Evolutionary conservation across 306 rosid genomes (phyloP).

Genomic region (Cucumis cinereus): DNA sequence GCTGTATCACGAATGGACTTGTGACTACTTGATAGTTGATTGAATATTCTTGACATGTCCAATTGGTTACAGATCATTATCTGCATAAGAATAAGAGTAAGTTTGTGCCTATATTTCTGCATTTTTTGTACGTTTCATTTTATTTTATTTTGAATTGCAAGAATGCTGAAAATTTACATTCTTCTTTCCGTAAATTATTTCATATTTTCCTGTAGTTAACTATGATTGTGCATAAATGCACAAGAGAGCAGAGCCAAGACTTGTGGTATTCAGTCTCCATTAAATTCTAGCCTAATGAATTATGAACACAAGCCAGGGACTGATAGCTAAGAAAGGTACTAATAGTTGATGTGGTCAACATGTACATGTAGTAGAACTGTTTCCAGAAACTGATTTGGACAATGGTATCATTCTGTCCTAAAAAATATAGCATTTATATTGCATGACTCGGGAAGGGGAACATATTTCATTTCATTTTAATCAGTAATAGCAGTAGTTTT

Average conservation of each 20-base stretch:
- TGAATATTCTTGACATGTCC: slow-evolving; percentile 12
- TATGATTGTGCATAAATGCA: not conserved
- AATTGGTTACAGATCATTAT: slow-evolving; percentile 14
- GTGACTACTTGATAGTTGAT: slow-evolving; percentile 26
- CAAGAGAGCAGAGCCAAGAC: not conserved
- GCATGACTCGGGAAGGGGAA: not conserved
- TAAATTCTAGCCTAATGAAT: not conserved
- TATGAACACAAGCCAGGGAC: not conserved
- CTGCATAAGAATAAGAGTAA: slow-evolving; percentile 17
- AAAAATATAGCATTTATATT: not conserved
- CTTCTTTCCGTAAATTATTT: not conserved
- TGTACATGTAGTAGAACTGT: not conserved
- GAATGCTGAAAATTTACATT: not conserved
- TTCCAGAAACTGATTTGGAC: not conserved
- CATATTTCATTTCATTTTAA: not conserved
- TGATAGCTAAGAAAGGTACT: not conserved
- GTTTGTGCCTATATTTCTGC: not conserved
- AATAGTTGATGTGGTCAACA: not conserved
- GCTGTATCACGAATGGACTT: slow-evolving; percentile 19
- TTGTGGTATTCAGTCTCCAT: not conserved
- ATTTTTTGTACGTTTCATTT: not conserved
- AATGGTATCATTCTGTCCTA: not conserved
- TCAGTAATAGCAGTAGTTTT: not conserved
- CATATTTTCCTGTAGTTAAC: not conserved
- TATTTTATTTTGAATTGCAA: not conserved